These are phyloP conservation scores for Dissophora globulifera DNA, from an alignment of 192 early-diverging fungal species.

Conservation along the genomic window DNA sequence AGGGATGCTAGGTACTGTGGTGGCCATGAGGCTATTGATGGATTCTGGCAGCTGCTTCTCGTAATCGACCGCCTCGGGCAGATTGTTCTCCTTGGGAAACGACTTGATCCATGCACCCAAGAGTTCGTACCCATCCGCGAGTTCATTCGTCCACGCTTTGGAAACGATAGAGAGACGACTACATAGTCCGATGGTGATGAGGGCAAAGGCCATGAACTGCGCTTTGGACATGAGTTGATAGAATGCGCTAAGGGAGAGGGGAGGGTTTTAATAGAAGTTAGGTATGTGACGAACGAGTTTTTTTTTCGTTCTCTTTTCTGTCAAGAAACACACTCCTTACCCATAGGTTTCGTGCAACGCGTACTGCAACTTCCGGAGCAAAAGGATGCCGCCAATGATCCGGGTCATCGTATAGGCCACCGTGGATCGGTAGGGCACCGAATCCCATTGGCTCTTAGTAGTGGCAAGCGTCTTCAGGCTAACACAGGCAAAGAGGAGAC, in stretches of 20 bases:
- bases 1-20: neutral
- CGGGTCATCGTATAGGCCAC: slow-evolving; percentile 42
- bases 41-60: slow-evolving; percentile 33
- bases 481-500: too few species aligned
- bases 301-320: too few species aligned
- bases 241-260: slow-evolving; percentile 29
- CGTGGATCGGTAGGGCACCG: slow-evolving; percentile 40
- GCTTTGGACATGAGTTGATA: slow-evolving; percentile 49
- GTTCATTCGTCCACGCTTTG: slow-evolving; percentile 38
- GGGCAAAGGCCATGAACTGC: slow-evolving; percentile 59
- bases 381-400: slow-evolving; percentile 23
- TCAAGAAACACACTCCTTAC: too few species aligned
- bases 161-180: slow-evolving; percentile 43
- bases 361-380: slow-evolving; percentile 27
- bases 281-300: neutral
- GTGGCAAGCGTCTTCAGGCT: slow-evolving; percentile 15
- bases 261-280: neutral
- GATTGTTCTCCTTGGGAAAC: slow-evolving; percentile 20
- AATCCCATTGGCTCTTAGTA: slow-evolving; percentile 32
- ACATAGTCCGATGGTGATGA: slow-evolving; percentile 42
- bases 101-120: slow-evolving; percentile 28
- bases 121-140: slow-evolving; percentile 23
- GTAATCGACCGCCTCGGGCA: slow-evolving; percentile 5
- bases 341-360: slow-evolving; percentile 46
- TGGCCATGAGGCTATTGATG: neutral